phyloP scores from a whole-genome alignment of 2,329 filamentous ascomycete genomes.

The Aspergillus luchuensis region DNA sequence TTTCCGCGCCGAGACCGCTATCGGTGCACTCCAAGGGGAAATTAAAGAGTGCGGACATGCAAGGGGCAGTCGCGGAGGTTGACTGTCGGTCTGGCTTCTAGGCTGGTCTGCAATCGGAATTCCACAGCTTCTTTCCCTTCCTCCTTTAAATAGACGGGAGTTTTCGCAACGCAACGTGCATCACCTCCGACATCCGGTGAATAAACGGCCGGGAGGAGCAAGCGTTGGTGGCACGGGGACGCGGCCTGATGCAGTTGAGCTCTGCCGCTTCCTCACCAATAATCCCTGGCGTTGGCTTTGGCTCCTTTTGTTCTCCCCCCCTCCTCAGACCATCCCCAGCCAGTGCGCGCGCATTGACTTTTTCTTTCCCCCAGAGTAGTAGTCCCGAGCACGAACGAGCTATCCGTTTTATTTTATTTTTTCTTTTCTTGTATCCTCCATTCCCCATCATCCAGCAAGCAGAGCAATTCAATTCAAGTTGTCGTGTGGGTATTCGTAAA shows the following conservation, averaged over 20 bases:
- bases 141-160: not conserved
- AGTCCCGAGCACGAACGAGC: not conserved
- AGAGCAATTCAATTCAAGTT: not conserved
- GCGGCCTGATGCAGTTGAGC: slow-evolving; percentile 5
- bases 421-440: not conserved
- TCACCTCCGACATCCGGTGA: not conserved
- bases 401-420: not conserved
- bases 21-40: not conserved
- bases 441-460: not conserved
- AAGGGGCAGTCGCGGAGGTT: not conserved
- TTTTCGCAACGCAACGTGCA: not conserved
- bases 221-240: slow-evolving; percentile 3
- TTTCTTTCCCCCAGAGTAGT: not conserved
- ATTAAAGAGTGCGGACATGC: not conserved
- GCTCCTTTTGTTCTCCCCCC: not conserved
- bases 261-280: slow-evolving; percentile 1
- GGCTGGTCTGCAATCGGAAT: not conserved
- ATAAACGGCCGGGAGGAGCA: not conserved
- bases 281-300: not conserved
- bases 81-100: not conserved
- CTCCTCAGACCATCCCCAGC: slow-evolving; percentile 1
- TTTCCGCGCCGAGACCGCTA: not conserved
- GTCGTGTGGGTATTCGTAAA: not conserved
- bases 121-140: not conserved
- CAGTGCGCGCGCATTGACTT: not conserved